Conservation (phyloP, 495 filamentous ascomycete species). For the Hyaloscypha hepaticicola region DNA sequence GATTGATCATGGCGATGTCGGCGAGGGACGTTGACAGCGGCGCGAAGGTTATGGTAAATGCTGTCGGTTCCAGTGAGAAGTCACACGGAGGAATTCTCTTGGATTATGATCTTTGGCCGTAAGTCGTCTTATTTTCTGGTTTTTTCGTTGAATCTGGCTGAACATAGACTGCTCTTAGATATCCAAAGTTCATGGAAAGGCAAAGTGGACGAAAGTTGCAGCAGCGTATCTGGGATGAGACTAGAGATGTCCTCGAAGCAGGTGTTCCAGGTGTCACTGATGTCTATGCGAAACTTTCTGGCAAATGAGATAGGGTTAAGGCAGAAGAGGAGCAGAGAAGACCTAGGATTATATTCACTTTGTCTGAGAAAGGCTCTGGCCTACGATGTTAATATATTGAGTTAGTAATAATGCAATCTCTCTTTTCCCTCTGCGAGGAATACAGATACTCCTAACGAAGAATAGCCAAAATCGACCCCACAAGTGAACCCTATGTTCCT, state of each 20-base stretch:
- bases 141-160: constrained; percentile 22
- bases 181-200: constrained; percentile 29
- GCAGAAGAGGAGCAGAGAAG: too few relatives aligned
- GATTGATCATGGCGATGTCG: background rate
- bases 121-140: constrained; percentile 21
- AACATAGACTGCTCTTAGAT: constrained; percentile 18
- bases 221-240: constrained; percentile 30
- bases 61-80: background rate
- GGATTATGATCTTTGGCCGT: constrained; percentile 14
- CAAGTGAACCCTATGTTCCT: too few relatives aligned
- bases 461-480: too few relatives aligned
- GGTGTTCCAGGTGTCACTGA: constrained; percentile 28
- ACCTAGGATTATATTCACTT: too few relatives aligned
- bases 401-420: too few relatives aligned
- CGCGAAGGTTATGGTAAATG: background rate
- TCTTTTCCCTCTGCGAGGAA: too few relatives aligned
- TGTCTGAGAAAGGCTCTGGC: too few relatives aligned
- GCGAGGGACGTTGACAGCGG: background rate
- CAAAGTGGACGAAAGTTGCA: constrained; percentile 28
- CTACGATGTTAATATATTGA: too few relatives aligned
- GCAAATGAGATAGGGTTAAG: background rate
- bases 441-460: too few relatives aligned
- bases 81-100: background rate
- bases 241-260: constrained; percentile 26
- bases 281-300: constrained; percentile 22